phyloP scores from a whole-genome alignment of 2,329 filamentous ascomycete species.

The Sarocladiaceae sp. region DNA sequence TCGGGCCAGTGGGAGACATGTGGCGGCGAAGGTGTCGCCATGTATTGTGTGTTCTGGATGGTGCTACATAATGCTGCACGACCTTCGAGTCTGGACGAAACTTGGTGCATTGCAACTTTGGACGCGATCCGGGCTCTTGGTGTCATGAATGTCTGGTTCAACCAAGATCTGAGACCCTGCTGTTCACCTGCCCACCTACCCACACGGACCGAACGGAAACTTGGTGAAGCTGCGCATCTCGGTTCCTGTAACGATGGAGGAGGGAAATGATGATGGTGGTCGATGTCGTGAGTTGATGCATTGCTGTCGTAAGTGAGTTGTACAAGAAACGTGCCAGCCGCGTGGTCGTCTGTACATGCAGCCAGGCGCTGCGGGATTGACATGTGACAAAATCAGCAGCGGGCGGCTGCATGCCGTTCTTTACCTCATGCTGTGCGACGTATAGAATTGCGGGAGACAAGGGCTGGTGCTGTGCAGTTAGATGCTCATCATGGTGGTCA shows the following conservation, averaged over 20 bases:
- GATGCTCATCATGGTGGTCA: not conserved
- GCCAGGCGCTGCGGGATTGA: not conserved
- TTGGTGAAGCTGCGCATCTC: too few relatives aligned
- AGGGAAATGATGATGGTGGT: not conserved
- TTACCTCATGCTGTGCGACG: not conserved
- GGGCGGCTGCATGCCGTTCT: too few relatives aligned
- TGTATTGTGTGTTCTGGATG: not conserved
- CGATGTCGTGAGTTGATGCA: not conserved
- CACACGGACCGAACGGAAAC: too few relatives aligned
- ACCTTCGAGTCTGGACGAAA: not conserved
- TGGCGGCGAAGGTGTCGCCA: not conserved
- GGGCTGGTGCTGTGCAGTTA: too few relatives aligned
- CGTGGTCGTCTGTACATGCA: not conserved
- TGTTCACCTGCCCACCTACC: too few relatives aligned
- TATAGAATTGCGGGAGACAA: too few relatives aligned
- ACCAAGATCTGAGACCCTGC: too few relatives aligned
- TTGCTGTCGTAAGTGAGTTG: not conserved
- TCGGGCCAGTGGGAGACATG: not conserved
- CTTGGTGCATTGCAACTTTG: not conserved
- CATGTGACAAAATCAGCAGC: not conserved
- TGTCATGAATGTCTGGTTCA: not conserved
- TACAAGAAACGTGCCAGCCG: conserved; percentile 5
- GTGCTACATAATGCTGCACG: not conserved
- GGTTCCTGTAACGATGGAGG: not conserved
- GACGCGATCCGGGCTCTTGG: not conserved